Evolutionary conservation across 2,329 filamentous ascomycete species (phyloP).

Genomic region (Curvularia lunata): DNA sequence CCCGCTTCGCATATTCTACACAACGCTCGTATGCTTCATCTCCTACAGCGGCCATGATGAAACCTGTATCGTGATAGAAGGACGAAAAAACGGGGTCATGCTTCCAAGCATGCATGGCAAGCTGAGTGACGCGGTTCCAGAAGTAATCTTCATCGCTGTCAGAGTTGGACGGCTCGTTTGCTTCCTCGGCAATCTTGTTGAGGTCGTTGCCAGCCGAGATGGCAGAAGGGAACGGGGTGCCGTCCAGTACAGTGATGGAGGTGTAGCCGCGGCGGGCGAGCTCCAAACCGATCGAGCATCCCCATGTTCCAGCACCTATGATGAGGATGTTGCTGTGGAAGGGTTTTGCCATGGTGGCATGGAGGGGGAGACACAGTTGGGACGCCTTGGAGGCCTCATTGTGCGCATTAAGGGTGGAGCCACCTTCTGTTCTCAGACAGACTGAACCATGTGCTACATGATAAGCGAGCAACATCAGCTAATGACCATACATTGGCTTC

Average conservation of each 20-base stretch:
- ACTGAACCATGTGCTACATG: not conserved
- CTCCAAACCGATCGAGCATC: slow-evolving; percentile 57
- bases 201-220: slow-evolving; percentile 58
- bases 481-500: not conserved
- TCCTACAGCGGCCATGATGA: slow-evolving; percentile 55
- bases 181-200: slow-evolving; percentile 56
- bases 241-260: slow-evolving; percentile 56
- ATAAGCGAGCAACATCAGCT: not conserved
- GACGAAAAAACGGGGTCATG: slow-evolving; percentile 52
- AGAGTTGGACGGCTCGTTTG: slow-evolving; percentile 28
- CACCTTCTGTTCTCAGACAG: slow-evolving; percentile 12
- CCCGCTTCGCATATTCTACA: slow-evolving; percentile 47
- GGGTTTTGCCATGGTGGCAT: slow-evolving; percentile 8
- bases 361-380: not conserved
- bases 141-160: slow-evolving; percentile 45
- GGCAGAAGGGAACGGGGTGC: slow-evolving; percentile 52
- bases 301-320: slow-evolving; percentile 59
- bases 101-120: slow-evolving; percentile 53
- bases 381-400: slow-evolving; percentile 8
- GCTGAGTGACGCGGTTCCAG: slow-evolving; percentile 42
- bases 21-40: slow-evolving; percentile 48
- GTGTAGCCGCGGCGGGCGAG: slow-evolving; percentile 56
- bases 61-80: slow-evolving; percentile 57
- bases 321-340: slow-evolving; percentile 46
- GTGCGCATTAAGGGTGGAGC: slow-evolving; percentile 5